Base-by-base conservation (phyloP, 2,329 filamentous ascomycete genomes). In the Sordariomycetes sp. region DNA sequence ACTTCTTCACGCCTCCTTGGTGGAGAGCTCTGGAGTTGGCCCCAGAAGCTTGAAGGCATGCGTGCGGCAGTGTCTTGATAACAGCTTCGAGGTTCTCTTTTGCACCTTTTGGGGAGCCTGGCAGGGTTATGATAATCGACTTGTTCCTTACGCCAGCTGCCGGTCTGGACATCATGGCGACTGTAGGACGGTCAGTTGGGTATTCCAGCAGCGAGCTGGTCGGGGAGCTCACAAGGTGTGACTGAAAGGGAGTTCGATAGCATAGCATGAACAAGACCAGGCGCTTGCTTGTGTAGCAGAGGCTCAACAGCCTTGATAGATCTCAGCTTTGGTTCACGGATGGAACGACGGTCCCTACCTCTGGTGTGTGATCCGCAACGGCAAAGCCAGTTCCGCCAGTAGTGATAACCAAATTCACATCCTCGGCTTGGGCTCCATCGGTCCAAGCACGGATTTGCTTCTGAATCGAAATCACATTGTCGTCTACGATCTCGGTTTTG, bases 301-400 rank as follows among this genome's bases (percentile, higher is more conserved):
- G 80, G 75, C 11, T 70, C 63, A n/a, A 95, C 73, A 33, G 87
- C 88, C 82, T 90, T 17, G 16, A 2, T 6, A 17, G 5, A 33
- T 32, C 8, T 36, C 20, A 31, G 15, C 8, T 19, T n/a, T 11
- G 15, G 18, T 12, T 21, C 16, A 24, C 25, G 9, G 14, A 14
- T 1, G 8, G 16, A 6, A 17, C 5, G 4, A 26, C 16, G 27
- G 6, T 3, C 10, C 42, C 43, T 55, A 88, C 86, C 71, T 96
- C 92, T 3, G 92, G 92, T 1, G 92, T 98, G 27, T 73, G 68
- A 62, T 98, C 92, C 36, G 81, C 75, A 9, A 78, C 67, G 7
- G 92, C 82, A 57, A 98, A 98, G 0, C 92, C 92, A 2, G 92
- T 98, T 3, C 92, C 92, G 16, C 92, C 92, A 6, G 86, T 94